These are phyloP conservation scores for Tilletia indica DNA, from an alignment of 1,284 basidiomycete genomes.

Conservation along the genomic window DNA sequence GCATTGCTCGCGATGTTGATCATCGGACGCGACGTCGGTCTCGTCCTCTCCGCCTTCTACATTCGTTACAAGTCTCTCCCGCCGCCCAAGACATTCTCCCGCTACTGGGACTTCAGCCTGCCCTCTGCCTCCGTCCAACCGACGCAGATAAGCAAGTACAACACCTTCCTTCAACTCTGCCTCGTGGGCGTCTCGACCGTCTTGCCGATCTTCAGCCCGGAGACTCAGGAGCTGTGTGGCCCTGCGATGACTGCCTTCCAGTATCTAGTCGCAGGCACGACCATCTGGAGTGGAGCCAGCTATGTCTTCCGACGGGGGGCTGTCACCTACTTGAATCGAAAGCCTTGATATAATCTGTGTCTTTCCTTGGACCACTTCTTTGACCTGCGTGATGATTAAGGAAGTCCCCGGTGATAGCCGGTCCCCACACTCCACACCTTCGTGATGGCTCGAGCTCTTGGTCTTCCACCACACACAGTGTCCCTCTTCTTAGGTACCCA, in stretches of 20 bases:
- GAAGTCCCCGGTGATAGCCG: background rate
- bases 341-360: background rate
- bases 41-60: constrained; percentile 87
- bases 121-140: constrained; percentile 91
- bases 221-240: constrained; percentile 24
- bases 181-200: constrained; percentile 86
- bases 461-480: too few species aligned
- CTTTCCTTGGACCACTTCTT: background rate
- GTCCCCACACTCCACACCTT: background rate
- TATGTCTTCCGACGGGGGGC: constrained; percentile 76
- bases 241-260: constrained; percentile 60
- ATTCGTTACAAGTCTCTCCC: constrained; percentile 88
- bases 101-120: constrained; percentile 93
- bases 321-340: constrained; percentile 59
- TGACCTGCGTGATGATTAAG: background rate
- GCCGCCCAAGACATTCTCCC: constrained; percentile 78
- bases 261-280: constrained; percentile 80
- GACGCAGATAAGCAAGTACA: constrained; percentile 66
- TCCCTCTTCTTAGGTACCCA: too few species aligned
- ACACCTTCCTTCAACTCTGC: constrained; percentile 85
- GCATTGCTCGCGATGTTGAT: constrained; percentile 82
- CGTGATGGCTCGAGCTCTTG: background rate
- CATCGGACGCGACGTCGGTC: constrained; percentile 80
- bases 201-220: constrained; percentile 69
- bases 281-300: constrained; percentile 85